Conservation (phyloP, 768 basidiomycete genomes). For the Pholiota molesta region DNA sequence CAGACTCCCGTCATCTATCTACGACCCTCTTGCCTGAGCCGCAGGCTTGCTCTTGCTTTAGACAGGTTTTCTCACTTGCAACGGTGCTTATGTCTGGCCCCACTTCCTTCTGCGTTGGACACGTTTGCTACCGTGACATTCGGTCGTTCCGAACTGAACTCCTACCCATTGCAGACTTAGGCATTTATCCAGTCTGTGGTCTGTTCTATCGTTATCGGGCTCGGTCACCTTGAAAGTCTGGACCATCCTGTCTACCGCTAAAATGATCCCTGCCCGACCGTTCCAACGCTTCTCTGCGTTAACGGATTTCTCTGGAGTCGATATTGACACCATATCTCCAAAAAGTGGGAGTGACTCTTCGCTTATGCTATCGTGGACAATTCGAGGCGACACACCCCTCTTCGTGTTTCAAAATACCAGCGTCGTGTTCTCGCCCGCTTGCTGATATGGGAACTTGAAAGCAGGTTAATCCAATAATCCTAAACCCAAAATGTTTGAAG, state of each 20-base stretch:
- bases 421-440: neutral
- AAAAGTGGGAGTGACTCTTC: neutral
- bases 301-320: neutral
- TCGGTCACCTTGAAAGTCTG: neutral
- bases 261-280: neutral
- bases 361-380: neutral
- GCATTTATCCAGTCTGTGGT: neutral
- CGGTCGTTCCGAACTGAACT: neutral
- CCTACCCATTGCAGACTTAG: neutral
- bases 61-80: neutral
- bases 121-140: neutral
- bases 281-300: neutral
- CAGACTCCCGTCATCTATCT: neutral
- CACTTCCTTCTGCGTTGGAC: neutral
- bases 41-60: neutral
- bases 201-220: neutral
- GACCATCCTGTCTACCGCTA: neutral
- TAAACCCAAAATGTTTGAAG: neutral
- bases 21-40: neutral
- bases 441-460: neutral
- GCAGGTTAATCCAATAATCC: neutral
- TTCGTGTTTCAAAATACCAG: neutral
- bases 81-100: neutral
- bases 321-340: neutral
- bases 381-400: neutral